These are phyloP conservation scores for Dothideomycetes sp. DNA, from an alignment of 2,329 filamentous ascomycete species.

Conservation along the genomic window DNA sequence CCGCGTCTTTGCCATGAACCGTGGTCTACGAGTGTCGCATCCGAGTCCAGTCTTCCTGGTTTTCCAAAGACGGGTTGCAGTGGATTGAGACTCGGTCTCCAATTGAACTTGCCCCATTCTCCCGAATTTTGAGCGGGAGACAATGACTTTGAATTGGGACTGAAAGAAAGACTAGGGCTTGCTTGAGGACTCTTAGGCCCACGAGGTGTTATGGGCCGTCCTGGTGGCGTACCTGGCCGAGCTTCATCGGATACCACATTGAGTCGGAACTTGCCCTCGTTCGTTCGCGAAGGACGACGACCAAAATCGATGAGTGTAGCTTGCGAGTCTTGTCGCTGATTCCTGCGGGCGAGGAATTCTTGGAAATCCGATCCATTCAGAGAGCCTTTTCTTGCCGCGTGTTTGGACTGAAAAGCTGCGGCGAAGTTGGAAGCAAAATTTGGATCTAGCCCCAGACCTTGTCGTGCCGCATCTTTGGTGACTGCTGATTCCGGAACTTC, in stretches of 20 bases:
- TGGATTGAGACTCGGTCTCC: conserved; percentile 1
- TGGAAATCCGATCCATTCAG: conserved; percentile 3
- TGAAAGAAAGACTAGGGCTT: neutral
- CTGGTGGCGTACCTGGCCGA: neutral
- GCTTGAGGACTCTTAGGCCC: neutral
- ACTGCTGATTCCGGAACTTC: conserved; percentile 4
- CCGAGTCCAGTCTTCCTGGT: conserved; percentile 2
- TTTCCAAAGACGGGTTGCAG: neutral
- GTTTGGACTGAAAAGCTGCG: neutral
- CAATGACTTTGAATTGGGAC: neutral
- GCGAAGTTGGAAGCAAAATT: conserved; percentile 9
- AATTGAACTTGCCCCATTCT: conserved; percentile 5
- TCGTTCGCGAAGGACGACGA: conserved; percentile 5
- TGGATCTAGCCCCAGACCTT: conserved; percentile 5
- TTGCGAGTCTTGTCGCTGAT: conserved; percentile 8
- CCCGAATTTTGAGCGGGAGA: neutral
- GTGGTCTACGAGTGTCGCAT: conserved; percentile 7
- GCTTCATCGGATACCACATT: neutral
- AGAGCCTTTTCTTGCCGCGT: neutral
- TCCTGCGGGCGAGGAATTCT: conserved; percentile 2
- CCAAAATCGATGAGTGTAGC: conserved; percentile 10
- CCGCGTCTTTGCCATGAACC: conserved; percentile 6
- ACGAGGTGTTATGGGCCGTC: neutral
- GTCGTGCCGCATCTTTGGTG: neutral
- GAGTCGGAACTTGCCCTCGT: conserved; percentile 4